Conservation (phyloP, 2,329 filamentous ascomycete genomes). For the Sclerotinia glacialis region DNA sequence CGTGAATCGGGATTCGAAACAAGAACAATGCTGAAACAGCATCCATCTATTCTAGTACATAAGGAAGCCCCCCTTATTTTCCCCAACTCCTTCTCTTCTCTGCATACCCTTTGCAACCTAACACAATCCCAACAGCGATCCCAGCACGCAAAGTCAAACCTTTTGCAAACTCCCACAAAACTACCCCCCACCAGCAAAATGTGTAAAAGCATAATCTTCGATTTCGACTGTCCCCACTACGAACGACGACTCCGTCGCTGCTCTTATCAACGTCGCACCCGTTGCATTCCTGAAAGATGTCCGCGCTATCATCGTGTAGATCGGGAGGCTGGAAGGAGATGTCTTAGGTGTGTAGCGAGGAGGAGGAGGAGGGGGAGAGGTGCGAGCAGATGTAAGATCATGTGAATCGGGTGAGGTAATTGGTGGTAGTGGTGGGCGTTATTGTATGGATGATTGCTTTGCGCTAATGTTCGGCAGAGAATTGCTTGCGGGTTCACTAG, state of each 20-base stretch:
- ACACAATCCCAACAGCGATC: not conserved
- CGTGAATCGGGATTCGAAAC: not conserved
- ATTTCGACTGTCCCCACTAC: not conserved
- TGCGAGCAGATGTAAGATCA: not conserved
- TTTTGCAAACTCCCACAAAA: not conserved
- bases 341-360: not conserved
- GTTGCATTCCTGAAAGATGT: not conserved
- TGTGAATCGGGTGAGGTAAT: not conserved
- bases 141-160: not conserved
- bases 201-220: slow-evolving; percentile 1
- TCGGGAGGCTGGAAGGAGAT: not conserved
- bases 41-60: not conserved
- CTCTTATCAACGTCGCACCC: not conserved
- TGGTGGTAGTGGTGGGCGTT: not conserved
- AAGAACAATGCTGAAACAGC: not conserved
- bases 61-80: not conserved
- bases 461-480: not conserved
- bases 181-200: not conserved
- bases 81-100: no score
- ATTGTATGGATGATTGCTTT: no score
- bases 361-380: not conserved
- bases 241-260: not conserved
- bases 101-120: not conserved
- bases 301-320: not conserved
- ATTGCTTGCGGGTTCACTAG: not conserved